Evolutionary conservation across 305 asterid genomes (phyloP).

Genomic region (Solanum hybrid): DNA sequence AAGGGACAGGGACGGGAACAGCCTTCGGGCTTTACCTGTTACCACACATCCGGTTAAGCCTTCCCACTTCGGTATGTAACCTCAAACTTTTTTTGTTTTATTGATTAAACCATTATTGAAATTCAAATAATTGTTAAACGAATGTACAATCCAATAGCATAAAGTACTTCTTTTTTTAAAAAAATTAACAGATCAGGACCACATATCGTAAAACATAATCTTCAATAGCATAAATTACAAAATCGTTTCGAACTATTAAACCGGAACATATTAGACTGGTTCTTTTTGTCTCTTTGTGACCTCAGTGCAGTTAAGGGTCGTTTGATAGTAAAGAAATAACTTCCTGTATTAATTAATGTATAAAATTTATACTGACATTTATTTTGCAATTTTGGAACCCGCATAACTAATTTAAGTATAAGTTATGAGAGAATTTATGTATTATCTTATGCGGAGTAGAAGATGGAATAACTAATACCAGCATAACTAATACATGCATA

Average conservation of each 20-base stretch:
- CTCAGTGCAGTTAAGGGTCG: neutral
- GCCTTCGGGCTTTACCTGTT: no score
- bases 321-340: neutral
- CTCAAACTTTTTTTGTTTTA: no score
- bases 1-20: no score
- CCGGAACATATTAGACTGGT: neutral
- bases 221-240: neutral
- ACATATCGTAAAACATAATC: no score
- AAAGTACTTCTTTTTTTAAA: no score
- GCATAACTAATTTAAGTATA: neutral
- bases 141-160: neutral
- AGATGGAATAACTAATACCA: no score
- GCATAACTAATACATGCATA: neutral
- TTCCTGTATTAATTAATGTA: neutral
- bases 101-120: neutral
- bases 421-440: neutral
- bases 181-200: neutral
- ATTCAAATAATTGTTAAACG: neutral
- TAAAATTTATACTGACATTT: no score
- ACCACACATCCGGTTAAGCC: no score
- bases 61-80: no score
- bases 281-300: neutral
- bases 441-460: neutral
- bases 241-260: neutral
- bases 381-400: neutral